These are phyloP conservation scores for Galerina marginata DNA, from an alignment of 768 basidiomycete genomes.

Conservation along the genomic window DNA sequence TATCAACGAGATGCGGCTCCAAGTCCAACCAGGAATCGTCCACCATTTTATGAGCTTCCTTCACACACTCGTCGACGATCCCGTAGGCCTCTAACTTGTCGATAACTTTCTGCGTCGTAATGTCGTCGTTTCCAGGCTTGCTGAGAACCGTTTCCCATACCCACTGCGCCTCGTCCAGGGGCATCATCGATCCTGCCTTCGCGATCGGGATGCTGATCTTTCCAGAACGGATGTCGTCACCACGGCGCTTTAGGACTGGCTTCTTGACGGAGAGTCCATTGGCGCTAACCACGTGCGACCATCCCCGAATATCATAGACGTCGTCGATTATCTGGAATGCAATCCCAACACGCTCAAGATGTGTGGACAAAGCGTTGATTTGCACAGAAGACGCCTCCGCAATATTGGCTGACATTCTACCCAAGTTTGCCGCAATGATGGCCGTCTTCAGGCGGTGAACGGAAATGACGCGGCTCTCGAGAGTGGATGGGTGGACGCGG, in stretches of 20 bases:
- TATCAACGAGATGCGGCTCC: background rate
- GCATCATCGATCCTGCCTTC: conserved; percentile 6
- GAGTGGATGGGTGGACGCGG: conserved; percentile 1
- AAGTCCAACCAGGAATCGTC: background rate
- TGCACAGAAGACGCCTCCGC: background rate
- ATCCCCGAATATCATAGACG: conserved; percentile 4
- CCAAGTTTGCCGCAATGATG: conserved; percentile 1
- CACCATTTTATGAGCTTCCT: background rate
- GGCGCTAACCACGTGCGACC: background rate
- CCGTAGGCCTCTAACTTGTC: conserved; percentile 2
- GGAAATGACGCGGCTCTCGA: background rate
- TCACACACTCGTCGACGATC: background rate
- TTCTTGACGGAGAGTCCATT: background rate
- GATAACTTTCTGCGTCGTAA: conserved; percentile 1
- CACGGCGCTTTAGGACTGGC: background rate
- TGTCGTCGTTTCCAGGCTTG: conserved; percentile 4
- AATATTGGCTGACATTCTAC: background rate
- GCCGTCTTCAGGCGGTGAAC: conserved; percentile 5
- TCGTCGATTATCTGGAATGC: conserved; percentile 6
- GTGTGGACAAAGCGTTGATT: background rate
- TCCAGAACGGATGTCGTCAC: conserved; percentile 2
- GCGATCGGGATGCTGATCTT: conserved; percentile 4
- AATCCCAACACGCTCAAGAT: background rate
- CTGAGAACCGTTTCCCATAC: conserved; percentile 1
- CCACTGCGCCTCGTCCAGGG: background rate